Evolutionary conservation across 2,329 filamentous ascomycete species (phyloP), one percentile per base, ranked within the genome.

Genomic region (Mycosphaerella sp.): DNA sequence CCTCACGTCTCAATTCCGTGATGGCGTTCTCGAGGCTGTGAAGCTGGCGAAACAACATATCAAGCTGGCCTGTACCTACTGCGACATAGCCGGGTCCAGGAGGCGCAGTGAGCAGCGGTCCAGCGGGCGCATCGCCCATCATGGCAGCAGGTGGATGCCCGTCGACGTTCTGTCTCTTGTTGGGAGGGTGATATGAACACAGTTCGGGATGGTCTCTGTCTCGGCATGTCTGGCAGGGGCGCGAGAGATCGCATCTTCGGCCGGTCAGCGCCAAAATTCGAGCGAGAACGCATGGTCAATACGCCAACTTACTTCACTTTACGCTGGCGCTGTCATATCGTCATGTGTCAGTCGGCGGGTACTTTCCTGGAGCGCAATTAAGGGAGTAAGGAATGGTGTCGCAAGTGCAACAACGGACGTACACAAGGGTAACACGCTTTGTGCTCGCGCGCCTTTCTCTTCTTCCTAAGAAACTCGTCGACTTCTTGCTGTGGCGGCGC

Each of bases 381-480:
- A 29, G 26, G 26, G 1, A 4, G 21, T 21, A 21, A 21, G 21
- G 21, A 21, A 29, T 29, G 26, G 26, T 29, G 26, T 29, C 26
- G 26, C 26, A 6, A 29, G 26, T 29, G 26, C 26, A 29, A 29
- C 21, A 21, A 21, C 21, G 21, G 21, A 21, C 26, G 26, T 29
- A 29, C 26, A 64, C 76, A 78, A 51, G 75, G 75, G 64, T 78
- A 77, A 64, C 76, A 77, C 44, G 74, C 74, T 68, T 78, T 78
- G 68, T 78, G 76, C 66, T 78, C 75, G 31, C 76, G 67, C 44
- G 75, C 75, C 61, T 78, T 78, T 44, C 76, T 68, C 66, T 78
- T 78, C 61, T 74, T 69, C 21, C 74, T 69, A 62, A 78, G 60
- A 39, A 77, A 76, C 59, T 77, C 74, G 64, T 78, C 74, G 53